phyloP scores from a whole-genome alignment of 108 stramenopile genomes.

The Schizochytrium sp. region DNA sequence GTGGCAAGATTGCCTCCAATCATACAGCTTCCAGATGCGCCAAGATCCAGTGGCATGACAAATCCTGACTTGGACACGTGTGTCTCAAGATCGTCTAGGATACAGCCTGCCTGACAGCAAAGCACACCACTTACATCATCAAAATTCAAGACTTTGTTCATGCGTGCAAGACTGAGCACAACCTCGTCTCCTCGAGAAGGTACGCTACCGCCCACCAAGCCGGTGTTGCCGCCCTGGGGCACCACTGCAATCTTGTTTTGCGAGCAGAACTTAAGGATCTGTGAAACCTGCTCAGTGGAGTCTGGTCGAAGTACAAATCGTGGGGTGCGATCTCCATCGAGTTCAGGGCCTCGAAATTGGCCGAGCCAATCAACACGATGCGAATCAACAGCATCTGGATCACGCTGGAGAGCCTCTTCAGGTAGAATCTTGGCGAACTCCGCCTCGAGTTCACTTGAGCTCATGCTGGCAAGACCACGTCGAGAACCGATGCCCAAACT shows the following conservation, averaged over 20 bases:
- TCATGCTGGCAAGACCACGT: neutral
- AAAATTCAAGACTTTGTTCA: constrained; percentile 80
- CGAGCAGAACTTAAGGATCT: constrained; percentile 88
- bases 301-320: constrained; percentile 67
- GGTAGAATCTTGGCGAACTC: constrained; percentile 2
- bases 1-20: constrained; percentile 96
- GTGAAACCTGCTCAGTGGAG: constrained; percentile 79
- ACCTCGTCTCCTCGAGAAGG: constrained; percentile 81
- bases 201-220: constrained; percentile 91
- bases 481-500: neutral
- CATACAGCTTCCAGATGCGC: constrained; percentile 92
- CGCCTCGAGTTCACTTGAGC: constrained; percentile 7
- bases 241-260: constrained; percentile 82
- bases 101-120: constrained; percentile 89
- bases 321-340: constrained; percentile 14
- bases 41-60: constrained; percentile 91
- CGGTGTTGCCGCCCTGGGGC: constrained; percentile 95
- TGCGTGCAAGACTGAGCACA: constrained; percentile 83
- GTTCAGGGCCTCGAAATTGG: neutral
- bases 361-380: constrained; percentile 39
- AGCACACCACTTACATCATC: constrained; percentile 83
- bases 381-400: neutral
- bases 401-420: neutral
- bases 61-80: constrained; percentile 75
- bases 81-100: constrained; percentile 82